Percentiles rank a stretch among this genome's conserved stretches.
phyloP scores from a whole-genome alignment of 257 asterid genomes.

The Vinca minor region DNA sequence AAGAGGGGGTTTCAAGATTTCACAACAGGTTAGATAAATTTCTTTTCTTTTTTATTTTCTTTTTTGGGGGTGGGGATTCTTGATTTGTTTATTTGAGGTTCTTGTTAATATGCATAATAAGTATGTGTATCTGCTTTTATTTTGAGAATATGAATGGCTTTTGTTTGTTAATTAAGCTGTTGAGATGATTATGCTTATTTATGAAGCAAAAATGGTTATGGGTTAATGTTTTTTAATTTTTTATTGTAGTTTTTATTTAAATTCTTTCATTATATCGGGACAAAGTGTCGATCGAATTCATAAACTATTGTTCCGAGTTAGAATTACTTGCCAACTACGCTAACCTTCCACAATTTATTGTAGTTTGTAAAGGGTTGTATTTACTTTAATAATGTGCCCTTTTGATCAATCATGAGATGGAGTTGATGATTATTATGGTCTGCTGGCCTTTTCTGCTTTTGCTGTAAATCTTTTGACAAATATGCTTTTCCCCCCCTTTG shows the following conservation, averaged over 20 bases:
- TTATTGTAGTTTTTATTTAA: too few species aligned
- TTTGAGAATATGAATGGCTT: neutral
- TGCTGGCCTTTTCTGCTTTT: slow-evolving; percentile 11
- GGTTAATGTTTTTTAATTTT: too few species aligned
- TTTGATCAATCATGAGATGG: slow-evolving; percentile 10
- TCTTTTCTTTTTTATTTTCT: too few species aligned
- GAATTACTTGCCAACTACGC: neutral
- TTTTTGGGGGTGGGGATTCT: slow-evolving; percentile 10
- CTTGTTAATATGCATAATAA: neutral
- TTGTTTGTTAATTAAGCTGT: slow-evolving; percentile 1
- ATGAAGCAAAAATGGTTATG: slow-evolving; percentile 1
- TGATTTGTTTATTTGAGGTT: neutral
- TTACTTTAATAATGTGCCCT: slow-evolving; percentile 4
- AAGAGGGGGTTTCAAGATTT: slow-evolving; percentile 13
- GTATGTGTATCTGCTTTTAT: neutral
- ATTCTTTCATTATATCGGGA: too few species aligned
- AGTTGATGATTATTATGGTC: slow-evolving; percentile 4
- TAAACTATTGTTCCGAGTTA: too few species aligned
- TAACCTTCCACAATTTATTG: slow-evolving; percentile 3
- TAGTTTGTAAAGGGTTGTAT: slow-evolving; percentile 5
- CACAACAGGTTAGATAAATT: slow-evolving; percentile 10
- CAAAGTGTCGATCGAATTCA: too few species aligned
- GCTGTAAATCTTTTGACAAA: slow-evolving; percentile 9
- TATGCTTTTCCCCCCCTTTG: neutral
- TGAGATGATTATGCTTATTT: slow-evolving; percentile 18